Evolutionary conservation across 2,329 filamentous ascomycete genomes (phyloP).

Genomic region (Whalleya microplaca): DNA sequence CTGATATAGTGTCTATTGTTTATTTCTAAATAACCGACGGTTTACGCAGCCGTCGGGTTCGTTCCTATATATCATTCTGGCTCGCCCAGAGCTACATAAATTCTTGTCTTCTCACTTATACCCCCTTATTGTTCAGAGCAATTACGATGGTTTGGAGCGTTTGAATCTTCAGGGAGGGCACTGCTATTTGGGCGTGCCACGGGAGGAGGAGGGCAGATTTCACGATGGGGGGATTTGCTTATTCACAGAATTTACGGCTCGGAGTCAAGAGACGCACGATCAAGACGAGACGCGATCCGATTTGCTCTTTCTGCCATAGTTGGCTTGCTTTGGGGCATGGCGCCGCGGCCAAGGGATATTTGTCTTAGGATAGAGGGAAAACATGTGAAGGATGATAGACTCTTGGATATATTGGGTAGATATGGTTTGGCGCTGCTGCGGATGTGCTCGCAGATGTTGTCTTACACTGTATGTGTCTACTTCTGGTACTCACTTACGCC

Average conservation of each 20-base stretch:
- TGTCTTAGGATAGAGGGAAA: conserved; percentile 15
- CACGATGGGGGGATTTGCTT: conserved; percentile 5
- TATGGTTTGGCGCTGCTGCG: conserved; percentile 3
- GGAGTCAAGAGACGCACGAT: conserved; percentile 16
- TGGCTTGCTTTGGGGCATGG: conserved; percentile 10
- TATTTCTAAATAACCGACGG: conserved; percentile 20
- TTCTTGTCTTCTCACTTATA: conserved; percentile 25
- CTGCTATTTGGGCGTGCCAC: neutral
- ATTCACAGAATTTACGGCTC: conserved; percentile 1
- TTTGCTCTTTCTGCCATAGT: conserved; percentile 12
- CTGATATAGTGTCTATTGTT: conserved; percentile 37
- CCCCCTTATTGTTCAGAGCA: conserved; percentile 16
- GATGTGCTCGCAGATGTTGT: conserved; percentile 14
- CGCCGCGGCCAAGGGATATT: conserved; percentile 15
- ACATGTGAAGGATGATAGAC: conserved; percentile 8
- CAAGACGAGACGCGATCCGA: conserved; percentile 25
- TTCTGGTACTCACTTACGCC: neutral
- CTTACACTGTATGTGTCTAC: neutral
- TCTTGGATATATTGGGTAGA: conserved; percentile 8
- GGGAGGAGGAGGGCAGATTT: conserved; percentile 5
- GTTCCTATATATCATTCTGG: conserved; percentile 16
- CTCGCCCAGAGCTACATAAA: conserved; percentile 7
- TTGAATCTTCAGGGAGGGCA: conserved; percentile 7
- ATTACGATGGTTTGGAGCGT: conserved; percentile 17
- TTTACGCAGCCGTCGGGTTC: conserved; percentile 10